Conservation (phyloP, 2,329 filamentous ascomycete species). For the Fusarium keratoplasticum region DNA sequence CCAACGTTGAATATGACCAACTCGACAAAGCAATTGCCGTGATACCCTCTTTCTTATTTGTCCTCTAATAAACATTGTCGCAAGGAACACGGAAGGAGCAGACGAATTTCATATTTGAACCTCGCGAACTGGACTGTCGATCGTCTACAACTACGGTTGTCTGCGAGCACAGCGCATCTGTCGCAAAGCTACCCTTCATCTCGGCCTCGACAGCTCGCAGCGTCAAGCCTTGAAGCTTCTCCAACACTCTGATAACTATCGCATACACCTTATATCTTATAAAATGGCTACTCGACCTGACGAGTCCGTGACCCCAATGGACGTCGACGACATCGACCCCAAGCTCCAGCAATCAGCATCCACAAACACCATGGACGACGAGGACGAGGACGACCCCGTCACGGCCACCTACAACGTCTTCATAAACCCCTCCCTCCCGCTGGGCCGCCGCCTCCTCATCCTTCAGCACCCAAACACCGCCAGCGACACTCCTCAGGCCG, state of each 20-base stretch:
- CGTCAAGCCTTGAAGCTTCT: neutral
- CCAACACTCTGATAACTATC: neutral
- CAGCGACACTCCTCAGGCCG: constrained; percentile 60
- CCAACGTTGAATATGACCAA: constrained; percentile 5
- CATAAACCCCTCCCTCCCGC: constrained; percentile 78
- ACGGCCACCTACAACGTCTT: constrained; percentile 84
- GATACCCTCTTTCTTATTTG: neutral
- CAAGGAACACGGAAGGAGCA: neutral
- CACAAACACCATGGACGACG: constrained; percentile 22
- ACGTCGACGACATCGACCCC: constrained; percentile 37
- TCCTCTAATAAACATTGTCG: neutral
- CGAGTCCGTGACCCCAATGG: constrained; percentile 32
- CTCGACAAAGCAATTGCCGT: neutral
- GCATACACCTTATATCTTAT: accelerated
- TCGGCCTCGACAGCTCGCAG: neutral
- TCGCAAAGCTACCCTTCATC: constrained; percentile 25
- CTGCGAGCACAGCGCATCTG: neutral
- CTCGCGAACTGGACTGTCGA: neutral
- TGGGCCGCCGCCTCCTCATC: constrained; percentile 76
- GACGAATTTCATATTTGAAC: neutral
- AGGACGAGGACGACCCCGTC: constrained; percentile 72
- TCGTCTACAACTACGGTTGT: neutral
- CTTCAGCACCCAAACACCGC: constrained; percentile 90
- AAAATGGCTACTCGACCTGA: constrained; percentile 28
- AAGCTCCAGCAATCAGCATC: constrained; percentile 20